Evolutionary conservation across 1,284 basidiomycete species (phyloP).

Genomic region (Flammula alnicola): DNA sequence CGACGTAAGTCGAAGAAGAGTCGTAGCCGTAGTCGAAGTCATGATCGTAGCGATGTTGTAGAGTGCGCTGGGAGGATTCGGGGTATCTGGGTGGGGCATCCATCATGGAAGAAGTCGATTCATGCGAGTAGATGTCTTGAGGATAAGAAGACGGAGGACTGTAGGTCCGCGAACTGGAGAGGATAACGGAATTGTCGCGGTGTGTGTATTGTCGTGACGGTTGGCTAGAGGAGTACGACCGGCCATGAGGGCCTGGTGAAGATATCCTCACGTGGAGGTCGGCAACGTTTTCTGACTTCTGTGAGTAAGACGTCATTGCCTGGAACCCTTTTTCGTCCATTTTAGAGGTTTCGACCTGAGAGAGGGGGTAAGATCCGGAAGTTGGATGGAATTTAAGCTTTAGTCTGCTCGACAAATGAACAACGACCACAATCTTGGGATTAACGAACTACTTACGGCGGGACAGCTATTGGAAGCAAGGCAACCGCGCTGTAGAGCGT

Average conservation of each 20-base stretch:
- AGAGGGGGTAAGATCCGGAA: background rate
- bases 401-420: no score
- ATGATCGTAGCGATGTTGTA: background rate
- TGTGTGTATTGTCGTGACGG: background rate
- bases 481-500: background rate
- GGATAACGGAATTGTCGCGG: background rate
- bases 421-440: no score
- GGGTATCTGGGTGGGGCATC: background rate
- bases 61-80: conserved; percentile 8
- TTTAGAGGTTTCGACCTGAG: background rate
- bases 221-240: background rate
- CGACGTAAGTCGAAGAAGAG: background rate
- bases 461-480: background rate
- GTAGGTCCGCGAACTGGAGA: background rate
- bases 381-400: no score
- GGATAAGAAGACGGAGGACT: background rate
- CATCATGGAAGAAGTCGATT: background rate
- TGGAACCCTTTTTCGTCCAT: conserved; percentile 3
- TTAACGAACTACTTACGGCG: background rate
- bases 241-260: background rate
- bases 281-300: background rate
- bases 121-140: background rate
- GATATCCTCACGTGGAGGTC: background rate
- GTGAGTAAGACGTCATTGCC: conserved; percentile 9
- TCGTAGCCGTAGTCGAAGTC: background rate